Evolutionary conservation across 2,329 filamentous ascomycete genomes (phyloP).

Genomic region (Dactylonectria estremocensis): DNA sequence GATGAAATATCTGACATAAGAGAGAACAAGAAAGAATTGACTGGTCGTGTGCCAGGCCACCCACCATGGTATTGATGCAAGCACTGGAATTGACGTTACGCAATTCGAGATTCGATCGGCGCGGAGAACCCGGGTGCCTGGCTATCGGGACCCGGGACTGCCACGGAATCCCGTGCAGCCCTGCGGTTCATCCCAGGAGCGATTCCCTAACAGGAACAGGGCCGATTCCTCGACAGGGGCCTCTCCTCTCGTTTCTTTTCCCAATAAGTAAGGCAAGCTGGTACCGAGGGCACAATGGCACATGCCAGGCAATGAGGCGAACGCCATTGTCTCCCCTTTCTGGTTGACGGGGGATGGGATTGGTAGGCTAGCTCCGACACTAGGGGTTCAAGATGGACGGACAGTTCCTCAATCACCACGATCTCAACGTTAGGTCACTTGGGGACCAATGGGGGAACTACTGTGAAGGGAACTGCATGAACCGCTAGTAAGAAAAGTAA

Average conservation of each 20-base stretch:
- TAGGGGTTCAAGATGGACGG: neutral
- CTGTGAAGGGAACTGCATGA: neutral
- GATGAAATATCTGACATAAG: constrained; percentile 11
- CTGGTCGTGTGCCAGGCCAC: neutral
- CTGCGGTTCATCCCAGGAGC: no score
- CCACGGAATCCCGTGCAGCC: neutral
- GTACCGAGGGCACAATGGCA: neutral
- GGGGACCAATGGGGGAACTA: no score
- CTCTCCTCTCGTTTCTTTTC: neutral
- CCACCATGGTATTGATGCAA: neutral
- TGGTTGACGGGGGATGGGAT: constrained; percentile 4
- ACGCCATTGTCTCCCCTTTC: constrained; percentile 12
- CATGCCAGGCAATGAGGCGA: constrained; percentile 9
- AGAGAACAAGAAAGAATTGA: neutral
- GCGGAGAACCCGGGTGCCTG: neutral
- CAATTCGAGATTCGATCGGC: neutral
- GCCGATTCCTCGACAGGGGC: no score
- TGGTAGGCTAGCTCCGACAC: constrained; percentile 6
- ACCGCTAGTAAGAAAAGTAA: constrained; percentile 20
- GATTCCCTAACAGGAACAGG: no score
- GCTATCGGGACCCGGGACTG: constrained; percentile 1
- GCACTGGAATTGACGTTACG: neutral
- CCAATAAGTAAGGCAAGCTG: neutral
- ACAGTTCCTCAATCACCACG: constrained; percentile 1
- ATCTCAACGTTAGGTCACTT: neutral